Evolutionary conservation across 2,329 filamentous ascomycete species (phyloP).

Genomic region (Coniochaeta prunicola): DNA sequence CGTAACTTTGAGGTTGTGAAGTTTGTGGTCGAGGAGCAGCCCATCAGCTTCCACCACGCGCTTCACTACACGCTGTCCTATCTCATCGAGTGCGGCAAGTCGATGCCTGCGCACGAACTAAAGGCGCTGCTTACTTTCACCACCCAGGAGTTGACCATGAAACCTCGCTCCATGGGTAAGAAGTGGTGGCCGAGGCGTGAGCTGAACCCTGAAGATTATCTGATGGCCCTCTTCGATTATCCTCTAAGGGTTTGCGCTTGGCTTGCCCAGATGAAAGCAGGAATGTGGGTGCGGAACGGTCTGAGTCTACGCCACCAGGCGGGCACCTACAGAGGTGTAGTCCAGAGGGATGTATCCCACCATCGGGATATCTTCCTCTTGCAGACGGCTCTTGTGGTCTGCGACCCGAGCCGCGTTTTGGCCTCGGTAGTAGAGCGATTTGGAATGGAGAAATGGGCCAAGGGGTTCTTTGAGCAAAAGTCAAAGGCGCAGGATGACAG

Average conservation of each 20-base stretch:
- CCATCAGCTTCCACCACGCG: slow-evolving; percentile 95
- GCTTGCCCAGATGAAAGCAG: slow-evolving; percentile 96
- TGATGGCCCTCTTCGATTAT: slow-evolving; percentile 86
- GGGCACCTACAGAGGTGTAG: slow-evolving; percentile 83
- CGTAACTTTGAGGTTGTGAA: slow-evolving; percentile 65
- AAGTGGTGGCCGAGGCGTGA: slow-evolving; percentile 49
- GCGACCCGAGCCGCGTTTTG: slow-evolving; percentile 74
- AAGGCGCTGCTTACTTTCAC: slow-evolving; percentile 65
- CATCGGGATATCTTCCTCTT: slow-evolving; percentile 92
- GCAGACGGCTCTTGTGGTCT: slow-evolving; percentile 83
- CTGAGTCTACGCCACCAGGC: slow-evolving; percentile 94
- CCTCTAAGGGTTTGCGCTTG: slow-evolving; percentile 90
- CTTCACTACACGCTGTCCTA: slow-evolving; percentile 95
- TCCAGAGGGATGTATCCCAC: slow-evolving; percentile 84
- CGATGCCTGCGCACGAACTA: slow-evolving; percentile 61
- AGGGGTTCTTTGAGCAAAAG: slow-evolving; percentile 68
- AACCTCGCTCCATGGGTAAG: slow-evolving; percentile 54
- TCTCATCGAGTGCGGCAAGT: slow-evolving; percentile 84
- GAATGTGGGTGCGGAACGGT: slow-evolving; percentile 97
- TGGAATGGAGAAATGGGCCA: slow-evolving; percentile 80
- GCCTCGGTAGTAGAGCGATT: slow-evolving; percentile 89
- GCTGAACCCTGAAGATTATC: slow-evolving; percentile 64
- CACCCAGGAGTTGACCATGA: slow-evolving; percentile 59
- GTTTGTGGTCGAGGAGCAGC: slow-evolving; percentile 80
- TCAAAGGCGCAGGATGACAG: slow-evolving; percentile 72